A percentile compares a stretch with the other conserved stretches of the same genome.
Evolutionary conservation across 257 asterid genomes (phyloP).

Genomic region (Solanum verrucosum): DNA sequence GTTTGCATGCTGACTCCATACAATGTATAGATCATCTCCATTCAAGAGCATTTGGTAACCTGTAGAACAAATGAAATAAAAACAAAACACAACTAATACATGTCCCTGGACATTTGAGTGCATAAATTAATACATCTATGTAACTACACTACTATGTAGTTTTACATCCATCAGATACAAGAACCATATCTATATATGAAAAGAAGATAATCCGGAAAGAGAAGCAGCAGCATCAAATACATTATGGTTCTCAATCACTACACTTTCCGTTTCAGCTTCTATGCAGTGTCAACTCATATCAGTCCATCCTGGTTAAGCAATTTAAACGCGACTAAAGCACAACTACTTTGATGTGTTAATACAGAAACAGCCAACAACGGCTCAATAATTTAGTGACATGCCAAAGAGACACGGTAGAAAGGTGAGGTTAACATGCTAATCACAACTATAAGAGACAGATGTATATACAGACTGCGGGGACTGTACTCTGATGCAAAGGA

Average conservation of each 20-base stretch:
- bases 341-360: not conserved
- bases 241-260: not conserved
- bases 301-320: not conserved
- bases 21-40: too few species aligned
- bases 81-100: not conserved
- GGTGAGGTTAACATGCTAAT: not conserved
- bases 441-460: not conserved
- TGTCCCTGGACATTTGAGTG: not conserved
- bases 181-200: not conserved
- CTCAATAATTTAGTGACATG: not conserved
- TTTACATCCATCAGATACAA: not conserved
- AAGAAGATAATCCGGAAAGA: too few species aligned
- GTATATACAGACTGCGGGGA: not conserved
- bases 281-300: not conserved
- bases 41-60: too few species aligned
- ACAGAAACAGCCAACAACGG: not conserved
- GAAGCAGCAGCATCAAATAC: not conserved
- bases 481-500: not conserved
- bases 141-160: not conserved
- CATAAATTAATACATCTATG: not conserved
- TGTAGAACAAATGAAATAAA: too few species aligned
- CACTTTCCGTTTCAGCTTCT: not conserved
- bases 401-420: not conserved
- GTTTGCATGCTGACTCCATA: too few species aligned
- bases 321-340: not conserved